A percentile compares a stretch with the other conserved stretches of the same genome.
Evolutionary conservation across 176 grass and related monocot genomes (phyloP).

Genomic region (Carex myosuroides): DNA sequence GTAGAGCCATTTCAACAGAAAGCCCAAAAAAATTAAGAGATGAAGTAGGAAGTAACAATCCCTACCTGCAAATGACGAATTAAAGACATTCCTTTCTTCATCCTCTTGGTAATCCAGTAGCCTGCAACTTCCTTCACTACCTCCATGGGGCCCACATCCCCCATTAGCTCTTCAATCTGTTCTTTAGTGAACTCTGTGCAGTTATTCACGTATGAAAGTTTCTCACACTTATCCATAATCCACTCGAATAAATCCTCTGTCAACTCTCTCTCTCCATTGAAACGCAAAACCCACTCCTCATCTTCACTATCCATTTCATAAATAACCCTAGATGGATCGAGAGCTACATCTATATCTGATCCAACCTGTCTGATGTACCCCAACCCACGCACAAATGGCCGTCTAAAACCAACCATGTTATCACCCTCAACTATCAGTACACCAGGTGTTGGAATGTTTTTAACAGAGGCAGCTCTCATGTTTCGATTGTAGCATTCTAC

Average conservation of each 20-base stretch:
- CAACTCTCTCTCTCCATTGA: conserved; percentile 33
- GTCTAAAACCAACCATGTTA: conserved; percentile 25
- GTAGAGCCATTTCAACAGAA: background rate
- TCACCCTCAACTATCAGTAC: conserved; percentile 42
- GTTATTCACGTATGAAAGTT: conserved; percentile 60
- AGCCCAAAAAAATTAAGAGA: background rate
- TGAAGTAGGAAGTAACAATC: background rate
- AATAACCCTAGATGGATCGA: conserved; percentile 66
- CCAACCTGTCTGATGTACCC: conserved; percentile 55
- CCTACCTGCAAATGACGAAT: conserved; percentile 93
- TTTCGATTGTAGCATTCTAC: conserved; percentile 75
- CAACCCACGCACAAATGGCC: conserved; percentile 37
- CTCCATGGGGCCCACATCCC: conserved; percentile 41
- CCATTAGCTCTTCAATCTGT: conserved; percentile 71
- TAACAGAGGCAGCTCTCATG: conserved; percentile 76
- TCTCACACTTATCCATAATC: conserved; percentile 85
- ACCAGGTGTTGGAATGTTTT: conserved; percentile 93
- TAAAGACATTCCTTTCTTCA: conserved; percentile 79
- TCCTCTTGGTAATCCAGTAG: conserved; percentile 77
- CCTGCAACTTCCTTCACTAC: conserved; percentile 47
- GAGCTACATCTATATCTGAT: conserved; percentile 77
- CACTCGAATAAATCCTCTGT: conserved; percentile 76
- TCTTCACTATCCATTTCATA: conserved; percentile 98
- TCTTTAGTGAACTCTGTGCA: conserved; percentile 54
- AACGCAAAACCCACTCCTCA: conserved; percentile 61